Evolutionary conservation across 2,329 filamentous ascomycete species (phyloP), one percentile per base, ranked within the genome.

Genomic region (Pseudogymnoascus sp.): DNA sequence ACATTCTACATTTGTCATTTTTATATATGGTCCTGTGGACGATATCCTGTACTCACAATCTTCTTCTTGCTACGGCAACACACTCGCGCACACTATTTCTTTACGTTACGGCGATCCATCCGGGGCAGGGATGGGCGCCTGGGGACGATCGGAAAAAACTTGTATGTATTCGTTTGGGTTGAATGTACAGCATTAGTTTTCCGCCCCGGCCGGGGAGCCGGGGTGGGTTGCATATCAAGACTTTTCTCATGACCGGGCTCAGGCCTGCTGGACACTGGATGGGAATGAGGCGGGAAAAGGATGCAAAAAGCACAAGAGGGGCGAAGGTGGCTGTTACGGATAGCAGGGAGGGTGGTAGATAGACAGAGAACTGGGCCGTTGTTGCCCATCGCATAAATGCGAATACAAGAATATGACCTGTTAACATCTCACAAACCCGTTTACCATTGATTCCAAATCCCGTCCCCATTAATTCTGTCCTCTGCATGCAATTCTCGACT

Each of bases 161-260:
- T 52, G 23, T 39, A 61, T 35, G 45, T 52, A 49, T 38, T 49
- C 38, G 19, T 12, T 61, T 61, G 16, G 41, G 37, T 61, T 61
- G 37, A 14, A 49, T 61, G 60, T 49, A 49, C 37, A 33, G 60
- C 26, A 38, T 61, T 61, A 31, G 45, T 29, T 29, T 49, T 12
- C 4, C 14, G 4, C 45, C 26, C 45, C 26, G 45, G 45, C 45
- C 23, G 45, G 45, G 45, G 45, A 52, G 45, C 45, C 26, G 37
- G 60, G 38, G 41, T 21, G 31, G n/a, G 59, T 39, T 45, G 39
- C 23, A 37, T 49, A 49, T 41, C 23, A 61, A 61, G 16, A 45
- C 29, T 19, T 61, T 26, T 41, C 38, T 45, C 39, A 52, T 35
- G 31, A 52, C 26, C 45, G 41, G 37, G 60, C 23, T 52, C 35